Conservation (phyloP, 805 yeast genomes). For the Metschnikowia rubicola region DNA sequence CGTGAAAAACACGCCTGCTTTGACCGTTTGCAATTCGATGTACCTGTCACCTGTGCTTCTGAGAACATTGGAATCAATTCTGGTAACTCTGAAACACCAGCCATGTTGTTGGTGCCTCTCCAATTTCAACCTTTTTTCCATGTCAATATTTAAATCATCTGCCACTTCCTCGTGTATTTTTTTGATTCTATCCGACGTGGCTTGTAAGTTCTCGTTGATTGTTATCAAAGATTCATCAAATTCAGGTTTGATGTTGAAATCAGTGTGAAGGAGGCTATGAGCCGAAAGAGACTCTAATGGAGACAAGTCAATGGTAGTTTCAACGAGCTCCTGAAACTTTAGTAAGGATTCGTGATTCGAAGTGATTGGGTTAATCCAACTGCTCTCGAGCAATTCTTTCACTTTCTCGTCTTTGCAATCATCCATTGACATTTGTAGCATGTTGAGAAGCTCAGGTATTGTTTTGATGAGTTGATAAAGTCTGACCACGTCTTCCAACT, state of each 20-base stretch:
- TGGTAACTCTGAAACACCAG: slow-evolving; percentile 90
- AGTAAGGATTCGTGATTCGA: slow-evolving; percentile 49
- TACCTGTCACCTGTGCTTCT: slow-evolving; percentile 58
- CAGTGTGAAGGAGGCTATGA: slow-evolving; percentile 45
- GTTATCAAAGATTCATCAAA: slow-evolving; percentile 74
- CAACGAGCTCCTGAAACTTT: slow-evolving; percentile 81
- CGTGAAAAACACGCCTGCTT: slow-evolving; percentile 93
- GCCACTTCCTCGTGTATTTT: slow-evolving; percentile 61
- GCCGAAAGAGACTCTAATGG: slow-evolving; percentile 60
- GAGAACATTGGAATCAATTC: slow-evolving; percentile 80
- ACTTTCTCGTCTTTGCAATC: slow-evolving; percentile 28
- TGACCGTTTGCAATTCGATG: slow-evolving; percentile 82
- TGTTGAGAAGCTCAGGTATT: slow-evolving; percentile 64
- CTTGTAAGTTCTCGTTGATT: slow-evolving; percentile 56
- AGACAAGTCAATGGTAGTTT: slow-evolving; percentile 84
- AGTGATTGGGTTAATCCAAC: slow-evolving; percentile 59
- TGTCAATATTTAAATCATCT: slow-evolving; percentile 74
- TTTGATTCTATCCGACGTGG: slow-evolving; percentile 51
- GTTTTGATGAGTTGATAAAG: slow-evolving; percentile 74
- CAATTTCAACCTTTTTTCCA: slow-evolving; percentile 83
- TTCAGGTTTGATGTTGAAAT: slow-evolving; percentile 83
- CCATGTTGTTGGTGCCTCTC: slow-evolving; percentile 88
- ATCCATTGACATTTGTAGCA: slow-evolving; percentile 43
- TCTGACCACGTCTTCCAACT: slow-evolving; percentile 84
- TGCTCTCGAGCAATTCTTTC: slow-evolving; percentile 37